phyloP scores from a whole-genome alignment of 1,284 basidiomycete species.

The Hemileia vastatrix region DNA sequence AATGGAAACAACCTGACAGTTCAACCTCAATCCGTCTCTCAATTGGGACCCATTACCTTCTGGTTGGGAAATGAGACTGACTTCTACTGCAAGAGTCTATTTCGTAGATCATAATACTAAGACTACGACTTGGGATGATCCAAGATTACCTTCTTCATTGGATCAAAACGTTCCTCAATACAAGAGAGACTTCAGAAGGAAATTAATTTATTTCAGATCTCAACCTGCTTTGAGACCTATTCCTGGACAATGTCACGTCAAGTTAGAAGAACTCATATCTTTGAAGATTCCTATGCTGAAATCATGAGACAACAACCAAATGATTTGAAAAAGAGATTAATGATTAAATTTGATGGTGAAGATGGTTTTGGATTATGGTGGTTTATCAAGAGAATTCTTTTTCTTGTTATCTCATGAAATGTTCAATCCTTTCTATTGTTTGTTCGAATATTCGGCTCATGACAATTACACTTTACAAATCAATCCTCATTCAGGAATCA shows the following conservation, averaged over 20 bases:
- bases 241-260: constrained; percentile 87
- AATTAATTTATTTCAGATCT: constrained; percentile 96
- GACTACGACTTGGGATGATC: constrained; percentile 95
- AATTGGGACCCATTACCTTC: constrained; percentile 88
- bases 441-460: constrained; percentile 97
- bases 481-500: constrained; percentile 92
- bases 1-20: constrained; percentile 65
- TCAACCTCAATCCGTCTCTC: constrained; percentile 71
- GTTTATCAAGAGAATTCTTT: constrained; percentile 98
- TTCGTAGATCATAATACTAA: constrained; percentile 94
- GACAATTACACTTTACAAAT: constrained; percentile 99
- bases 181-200: constrained; percentile 95
- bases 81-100: constrained; percentile 82
- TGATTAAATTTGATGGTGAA: constrained; percentile 98
- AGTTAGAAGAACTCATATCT: constrained; percentile 81
- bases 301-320: constrained; percentile 90
- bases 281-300: constrained; percentile 91
- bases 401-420: constrained; percentile 93
- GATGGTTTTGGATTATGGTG: constrained; percentile 97
- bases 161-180: constrained; percentile 96
- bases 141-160: constrained; percentile 63
- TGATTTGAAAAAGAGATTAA: constrained; percentile 89
- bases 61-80: constrained; percentile 95
- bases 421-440: constrained; percentile 49
- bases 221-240: constrained; percentile 79